Evolutionary conservation across 257 asterid genomes (phyloP), one percentile per base, ranked within the genome.

Genomic region (Cordia subcordata): DNA sequence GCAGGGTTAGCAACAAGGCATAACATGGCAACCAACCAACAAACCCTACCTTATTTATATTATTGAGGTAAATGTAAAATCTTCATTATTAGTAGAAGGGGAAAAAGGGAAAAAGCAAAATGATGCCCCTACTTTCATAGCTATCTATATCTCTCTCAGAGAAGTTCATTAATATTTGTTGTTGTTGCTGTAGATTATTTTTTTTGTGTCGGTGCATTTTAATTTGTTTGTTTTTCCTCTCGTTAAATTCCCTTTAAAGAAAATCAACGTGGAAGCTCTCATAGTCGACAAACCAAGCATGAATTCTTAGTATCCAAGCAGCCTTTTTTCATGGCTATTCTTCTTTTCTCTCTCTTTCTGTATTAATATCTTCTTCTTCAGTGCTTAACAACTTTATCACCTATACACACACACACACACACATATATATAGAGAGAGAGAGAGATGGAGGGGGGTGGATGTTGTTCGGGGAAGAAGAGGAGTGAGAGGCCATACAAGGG

Each of bases 401-500:
- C 12, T 39, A 39, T 42, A 42, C 10, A 10, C 10, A 11, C 10
- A 42, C 10, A 11, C 10, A 42, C 10, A 42, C 47, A 10, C 10
- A 10, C 35, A 23, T 19, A 53, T 19, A 18, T 47, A 23, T 37
- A 37, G 3, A 44, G 49, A 49, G 19, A 42, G 47, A 42, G 47
- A 42, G 14, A 27, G 45, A 63, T 57, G 64, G 77, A 77, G 81
- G 83, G 64, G 39, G 75, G 80, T 14, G 75, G 51, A 40, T 61
- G 70, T 13, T 64, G 77, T 23, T 55, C 81, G 1, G 78, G 58
- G 49, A 67, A 83, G 62, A 66, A 86, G 57, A 72, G 81, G 65
- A 69, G 71, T 55, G 87, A 87, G 11, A 80, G 80, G 74, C 86
- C 75, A 6, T 91, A 85, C 77, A 87, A 81, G 32, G 98, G 98